Conservation (phyloP, 2,329 filamentous ascomycete species). For the Zasmidium cellare region DNA sequence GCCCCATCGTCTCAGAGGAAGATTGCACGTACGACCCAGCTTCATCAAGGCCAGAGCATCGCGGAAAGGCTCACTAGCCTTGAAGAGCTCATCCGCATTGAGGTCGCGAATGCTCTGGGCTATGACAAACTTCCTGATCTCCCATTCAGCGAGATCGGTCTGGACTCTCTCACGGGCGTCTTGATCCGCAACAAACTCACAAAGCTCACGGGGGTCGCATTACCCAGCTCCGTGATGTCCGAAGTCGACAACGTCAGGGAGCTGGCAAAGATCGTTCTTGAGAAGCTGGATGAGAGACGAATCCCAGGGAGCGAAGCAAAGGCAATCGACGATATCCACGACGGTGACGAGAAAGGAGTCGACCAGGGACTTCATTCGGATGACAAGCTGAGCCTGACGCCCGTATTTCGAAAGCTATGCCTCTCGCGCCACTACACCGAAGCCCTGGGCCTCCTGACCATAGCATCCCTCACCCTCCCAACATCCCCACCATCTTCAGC, state of each 20-base stretch:
- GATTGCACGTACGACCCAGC: too few relatives aligned
- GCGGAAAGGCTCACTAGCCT: neutral
- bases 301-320: too few relatives aligned
- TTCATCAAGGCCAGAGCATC: neutral
- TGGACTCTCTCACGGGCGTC: neutral
- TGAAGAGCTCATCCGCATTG: neutral
- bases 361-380: too few relatives aligned
- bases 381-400: too few relatives aligned
- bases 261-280: neutral
- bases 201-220: neutral
- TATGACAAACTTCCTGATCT: neutral
- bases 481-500: too few relatives aligned
- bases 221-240: neutral
- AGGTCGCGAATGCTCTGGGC: neutral
- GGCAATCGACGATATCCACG: too few relatives aligned
- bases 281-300: neutral
- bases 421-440: too few relatives aligned
- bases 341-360: too few relatives aligned
- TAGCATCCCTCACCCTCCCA: too few relatives aligned
- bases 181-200: neutral
- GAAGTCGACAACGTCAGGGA: neutral
- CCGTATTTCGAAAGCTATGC: too few relatives aligned
- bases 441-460: too few relatives aligned
- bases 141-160: neutral
- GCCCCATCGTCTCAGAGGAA: neutral